Evolutionary conservation across 2,329 filamentous ascomycete species (phyloP), one percentile per base, ranked within the genome.

Genomic region (Cladosporium sp.): DNA sequence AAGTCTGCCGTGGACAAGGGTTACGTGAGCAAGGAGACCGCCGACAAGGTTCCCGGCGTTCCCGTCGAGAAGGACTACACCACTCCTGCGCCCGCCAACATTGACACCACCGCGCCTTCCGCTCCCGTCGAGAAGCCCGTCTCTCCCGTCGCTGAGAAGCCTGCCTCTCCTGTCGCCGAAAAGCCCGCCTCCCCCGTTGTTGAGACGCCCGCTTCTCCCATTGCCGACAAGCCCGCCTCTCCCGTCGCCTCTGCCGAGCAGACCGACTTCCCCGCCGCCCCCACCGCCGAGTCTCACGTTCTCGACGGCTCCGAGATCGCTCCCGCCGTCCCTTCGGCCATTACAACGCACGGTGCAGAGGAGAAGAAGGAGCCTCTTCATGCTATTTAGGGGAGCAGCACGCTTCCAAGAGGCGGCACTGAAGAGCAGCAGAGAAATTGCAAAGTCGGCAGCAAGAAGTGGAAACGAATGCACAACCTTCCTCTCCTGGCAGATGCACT

Each of bases 1-100:
- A 59, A 63, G 49, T 61, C 60, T 36, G 62, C 67, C 38, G 63
- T 67, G 30, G 61, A 66, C 32, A 65, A 68, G 57, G 61, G 65
- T 41, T 57, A 65, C 49, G 65, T 66, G 45, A 67, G 64, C 57
- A 58, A 56, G 49, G 58, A 66, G 57, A 64, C 64, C 13, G 65
- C 62, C 32, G 60, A 61, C 52, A 58, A 32, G 45, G 45, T 47
- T 22, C 55, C 51, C 42, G 51, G 54, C 47, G 58, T 42, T 50
- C 45, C 56, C 39, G 53, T 56, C 20, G 50, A 56, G 50, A 52
- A 52, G 50, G 18, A 12, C 41, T 43, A 43, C 40, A 43, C 39
- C 29, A 22, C 32, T 36, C 34, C 38, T 19, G 5, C n/a, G n/a
- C n/a, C 41, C 5, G 22, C 24, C 47, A 51, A 49, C 44, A 37